phyloP scores from a whole-genome alignment of 2,329 filamentous ascomycete genomes.

The Alternaria novae-zelandiae region DNA sequence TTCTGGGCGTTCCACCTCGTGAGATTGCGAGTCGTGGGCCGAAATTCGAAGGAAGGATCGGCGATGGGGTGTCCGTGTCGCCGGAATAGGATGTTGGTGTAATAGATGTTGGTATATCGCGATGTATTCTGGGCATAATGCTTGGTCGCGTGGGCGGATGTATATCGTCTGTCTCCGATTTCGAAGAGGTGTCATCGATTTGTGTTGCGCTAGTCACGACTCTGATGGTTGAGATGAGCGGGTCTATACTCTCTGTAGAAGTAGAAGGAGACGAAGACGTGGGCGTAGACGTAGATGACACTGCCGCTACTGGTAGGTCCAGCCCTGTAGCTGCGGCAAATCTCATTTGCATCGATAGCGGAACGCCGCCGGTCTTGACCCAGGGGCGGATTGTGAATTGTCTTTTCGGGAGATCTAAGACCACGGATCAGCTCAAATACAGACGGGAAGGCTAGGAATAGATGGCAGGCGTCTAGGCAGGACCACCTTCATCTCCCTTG shows the following conservation, averaged over 20 bases:
- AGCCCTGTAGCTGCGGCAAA: constrained; percentile 3
- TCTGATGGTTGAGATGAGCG: constrained; percentile 12
- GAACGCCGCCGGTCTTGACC: constrained; percentile 33
- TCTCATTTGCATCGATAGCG: constrained; percentile 22
- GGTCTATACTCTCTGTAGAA: not conserved
- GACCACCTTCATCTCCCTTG: constrained; percentile 46
- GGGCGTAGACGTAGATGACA: not conserved
- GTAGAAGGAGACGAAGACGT: not conserved
- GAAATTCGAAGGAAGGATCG: not conserved
- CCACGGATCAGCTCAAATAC: constrained; percentile 33
- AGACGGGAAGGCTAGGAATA: constrained; percentile 15
- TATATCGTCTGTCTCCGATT: not conserved
- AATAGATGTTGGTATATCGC: not conserved
- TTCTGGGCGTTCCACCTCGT: not conserved
- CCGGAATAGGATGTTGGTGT: not conserved
- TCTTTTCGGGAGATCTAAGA: constrained; percentile 25
- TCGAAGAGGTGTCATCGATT: not conserved
- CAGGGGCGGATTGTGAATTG: constrained; percentile 35
- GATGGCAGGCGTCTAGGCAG: constrained; percentile 36
- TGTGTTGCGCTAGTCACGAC: constrained; percentile 7
- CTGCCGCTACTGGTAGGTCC: constrained; percentile 7
- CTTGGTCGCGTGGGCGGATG: not conserved
- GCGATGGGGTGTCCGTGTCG: not conserved
- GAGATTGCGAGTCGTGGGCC: not conserved
- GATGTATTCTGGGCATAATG: not conserved